Evolutionary conservation across 805 yeast species (phyloP).

Genomic region (Lipomyces chichibuensis): DNA sequence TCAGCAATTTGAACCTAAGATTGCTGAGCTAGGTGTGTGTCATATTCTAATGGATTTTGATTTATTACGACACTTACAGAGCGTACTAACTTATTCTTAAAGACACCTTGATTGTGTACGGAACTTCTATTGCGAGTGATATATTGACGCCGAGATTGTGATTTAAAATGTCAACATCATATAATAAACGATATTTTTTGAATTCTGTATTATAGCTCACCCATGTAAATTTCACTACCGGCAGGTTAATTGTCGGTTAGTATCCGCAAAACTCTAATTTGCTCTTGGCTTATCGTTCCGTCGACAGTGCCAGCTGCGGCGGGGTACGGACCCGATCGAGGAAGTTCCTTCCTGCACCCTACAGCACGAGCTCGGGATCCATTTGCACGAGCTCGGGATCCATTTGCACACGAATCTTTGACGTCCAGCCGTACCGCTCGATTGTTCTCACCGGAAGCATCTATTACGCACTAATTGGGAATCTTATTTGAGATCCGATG

Average conservation of each 20-base stretch:
- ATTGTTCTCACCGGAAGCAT: not conserved
- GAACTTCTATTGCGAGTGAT: not conserved
- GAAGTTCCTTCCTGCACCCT: no score
- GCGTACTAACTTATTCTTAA: not conserved
- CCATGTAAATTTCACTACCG: no score
- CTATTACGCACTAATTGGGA: not conserved
- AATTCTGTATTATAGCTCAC: no score
- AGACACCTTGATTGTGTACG: slow-evolving; percentile 4
- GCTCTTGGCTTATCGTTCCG: no score
- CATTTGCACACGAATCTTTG: not conserved
- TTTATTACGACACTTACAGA: not conserved
- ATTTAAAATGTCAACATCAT: not conserved
- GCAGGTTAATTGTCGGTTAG: no score
- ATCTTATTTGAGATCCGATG: slow-evolving; percentile 1
- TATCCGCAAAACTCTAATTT: no score
- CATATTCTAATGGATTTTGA: not conserved
- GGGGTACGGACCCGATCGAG: no score
- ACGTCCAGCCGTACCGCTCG: not conserved
- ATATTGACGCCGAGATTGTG: not conserved
- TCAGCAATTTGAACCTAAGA: not conserved
- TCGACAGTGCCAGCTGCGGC: no score
- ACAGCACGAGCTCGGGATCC: no score
- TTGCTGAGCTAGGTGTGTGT: not conserved
- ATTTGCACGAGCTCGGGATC: no score
- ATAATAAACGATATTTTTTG: no score